A percentile compares a stretch with the other conserved stretches of the same genome.
Evolutionary conservation across 2,329 filamentous ascomycete genomes (phyloP).

Genomic region (Sphaerulina populicola): DNA sequence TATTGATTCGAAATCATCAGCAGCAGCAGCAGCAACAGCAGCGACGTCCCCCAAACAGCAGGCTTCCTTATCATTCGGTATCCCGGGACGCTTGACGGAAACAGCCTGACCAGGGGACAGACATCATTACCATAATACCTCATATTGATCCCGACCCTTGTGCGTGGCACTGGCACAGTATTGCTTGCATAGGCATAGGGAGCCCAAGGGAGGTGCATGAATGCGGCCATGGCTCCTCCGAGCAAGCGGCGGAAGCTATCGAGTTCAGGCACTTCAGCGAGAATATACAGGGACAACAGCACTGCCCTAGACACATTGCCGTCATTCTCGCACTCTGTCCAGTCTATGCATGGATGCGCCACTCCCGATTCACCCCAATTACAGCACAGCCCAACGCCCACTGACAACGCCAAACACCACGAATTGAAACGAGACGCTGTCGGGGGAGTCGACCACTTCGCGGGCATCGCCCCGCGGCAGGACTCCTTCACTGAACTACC

Average conservation of each 20-base stretch:
- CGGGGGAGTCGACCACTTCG: constrained; percentile 16
- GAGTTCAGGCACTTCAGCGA: constrained; percentile 4
- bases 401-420: background rate
- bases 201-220: constrained; percentile 16
- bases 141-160: background rate
- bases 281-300: constrained; percentile 13
- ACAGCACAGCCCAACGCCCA: background rate
- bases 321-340: background rate
- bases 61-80: background rate
- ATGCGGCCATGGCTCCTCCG: constrained; percentile 27
- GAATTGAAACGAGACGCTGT: constrained; percentile 11
- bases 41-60: constrained; percentile 2
- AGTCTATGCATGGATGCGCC: background rate
- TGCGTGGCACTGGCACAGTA: constrained; percentile 1
- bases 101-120: background rate
- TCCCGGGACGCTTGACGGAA: constrained; percentile 1
- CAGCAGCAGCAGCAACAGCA: too few species aligned
- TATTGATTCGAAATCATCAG: constrained; percentile 2
- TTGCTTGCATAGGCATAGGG: too few species aligned
- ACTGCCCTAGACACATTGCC: constrained; percentile 7
- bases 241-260: constrained; percentile 25
- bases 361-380: background rate
- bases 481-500: constrained; percentile 6
- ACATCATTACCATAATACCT: background rate
- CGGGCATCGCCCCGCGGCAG: constrained; percentile 20